Percentiles rank a stretch among this genome's conserved stretches.
phyloP scores from a whole-genome alignment of 225 moss, liverwort and hornwort species.

The Thuidium tamariscinum region DNA sequence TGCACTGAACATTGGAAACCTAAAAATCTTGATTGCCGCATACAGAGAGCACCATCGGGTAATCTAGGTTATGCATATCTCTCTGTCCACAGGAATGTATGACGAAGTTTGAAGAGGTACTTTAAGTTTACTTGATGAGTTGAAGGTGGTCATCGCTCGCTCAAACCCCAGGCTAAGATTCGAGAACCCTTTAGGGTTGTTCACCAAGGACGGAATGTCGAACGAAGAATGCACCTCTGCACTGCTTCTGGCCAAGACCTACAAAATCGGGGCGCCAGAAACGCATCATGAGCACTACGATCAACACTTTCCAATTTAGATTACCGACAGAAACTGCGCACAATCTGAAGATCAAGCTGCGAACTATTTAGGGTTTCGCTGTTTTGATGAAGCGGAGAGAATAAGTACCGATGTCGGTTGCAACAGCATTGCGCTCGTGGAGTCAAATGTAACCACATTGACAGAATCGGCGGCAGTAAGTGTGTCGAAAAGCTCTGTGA shows the following conservation, averaged over 20 bases:
- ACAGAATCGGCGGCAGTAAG: slow-evolving; percentile 10
- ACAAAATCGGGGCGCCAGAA: not conserved
- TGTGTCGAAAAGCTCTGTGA: slow-evolving; percentile 36
- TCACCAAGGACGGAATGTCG: slow-evolving; percentile 11
- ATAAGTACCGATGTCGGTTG: slow-evolving; percentile 19
- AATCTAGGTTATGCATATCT: not conserved
- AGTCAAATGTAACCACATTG: slow-evolving; percentile 35
- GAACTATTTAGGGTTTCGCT: not conserved
- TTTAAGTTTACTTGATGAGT: slow-evolving; percentile 41
- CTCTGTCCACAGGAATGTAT: not conserved
- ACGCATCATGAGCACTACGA: not conserved
- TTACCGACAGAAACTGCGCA: not conserved
- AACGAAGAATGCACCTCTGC: slow-evolving; percentile 10
- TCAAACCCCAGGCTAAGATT: slow-evolving; percentile 30
- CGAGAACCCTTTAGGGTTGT: slow-evolving; percentile 12
- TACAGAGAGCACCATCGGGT: not conserved
- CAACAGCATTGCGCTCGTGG: slow-evolving; percentile 10
- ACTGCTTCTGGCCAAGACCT: slow-evolving; percentile 15
- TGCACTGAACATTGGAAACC: not conserved
- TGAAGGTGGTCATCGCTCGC: slow-evolving; percentile 26
- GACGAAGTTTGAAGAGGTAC: slow-evolving; percentile 25
- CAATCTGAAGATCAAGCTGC: not conserved
- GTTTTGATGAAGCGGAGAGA: not conserved
- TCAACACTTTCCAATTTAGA: not conserved
- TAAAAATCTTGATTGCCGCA: not conserved